phyloP scores from a whole-genome alignment of 2,329 filamentous ascomycete genomes.

The Sporothrix protearum region DNA sequence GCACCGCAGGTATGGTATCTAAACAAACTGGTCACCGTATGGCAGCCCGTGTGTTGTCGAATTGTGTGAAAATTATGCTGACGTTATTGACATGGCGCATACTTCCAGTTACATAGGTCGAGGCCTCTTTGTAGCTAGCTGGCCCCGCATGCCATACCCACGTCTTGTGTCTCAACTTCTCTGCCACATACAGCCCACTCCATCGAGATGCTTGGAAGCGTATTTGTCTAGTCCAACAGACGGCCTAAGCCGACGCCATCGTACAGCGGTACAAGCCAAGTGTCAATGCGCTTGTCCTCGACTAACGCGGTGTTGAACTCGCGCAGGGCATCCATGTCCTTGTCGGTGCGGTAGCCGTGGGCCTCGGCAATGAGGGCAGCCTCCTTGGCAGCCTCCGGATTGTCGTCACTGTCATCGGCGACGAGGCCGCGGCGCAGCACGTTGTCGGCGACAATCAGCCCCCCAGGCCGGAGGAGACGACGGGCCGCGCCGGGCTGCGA shows the following conservation, averaged over 20 bases:
- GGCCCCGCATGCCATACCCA: not conserved
- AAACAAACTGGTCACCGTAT: not conserved
- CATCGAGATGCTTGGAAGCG: not conserved
- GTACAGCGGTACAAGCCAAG: conserved; percentile 40
- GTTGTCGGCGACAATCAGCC: conserved; percentile 54
- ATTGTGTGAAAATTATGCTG: not conserved
- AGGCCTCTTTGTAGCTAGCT: not conserved
- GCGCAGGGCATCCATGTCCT: conserved; percentile 31
- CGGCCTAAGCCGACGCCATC: conserved; percentile 38
- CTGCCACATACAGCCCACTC: too few species aligned
- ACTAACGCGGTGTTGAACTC: conserved; percentile 38
- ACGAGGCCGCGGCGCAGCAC: conserved; percentile 49
- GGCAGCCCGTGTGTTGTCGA: not conserved
- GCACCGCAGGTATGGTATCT: not conserved
- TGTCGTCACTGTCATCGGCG: conserved; percentile 38
- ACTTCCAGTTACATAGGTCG: not conserved
- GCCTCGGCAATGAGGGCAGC: conserved; percentile 2
- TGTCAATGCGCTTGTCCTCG: conserved; percentile 35
- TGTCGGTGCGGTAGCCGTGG: conserved; percentile 12
- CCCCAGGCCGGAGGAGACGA: conserved; percentile 47
- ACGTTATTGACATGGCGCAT: not conserved
- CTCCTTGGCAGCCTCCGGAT: conserved; percentile 31
- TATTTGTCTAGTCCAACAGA: conserved; percentile 28
- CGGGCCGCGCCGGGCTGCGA: conserved; percentile 39
- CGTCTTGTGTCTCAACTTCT: not conserved